Evolutionary conservation across 352 stramenopile genomes (phyloP).

Genomic region (Paralagenidium karlingii): DNA sequence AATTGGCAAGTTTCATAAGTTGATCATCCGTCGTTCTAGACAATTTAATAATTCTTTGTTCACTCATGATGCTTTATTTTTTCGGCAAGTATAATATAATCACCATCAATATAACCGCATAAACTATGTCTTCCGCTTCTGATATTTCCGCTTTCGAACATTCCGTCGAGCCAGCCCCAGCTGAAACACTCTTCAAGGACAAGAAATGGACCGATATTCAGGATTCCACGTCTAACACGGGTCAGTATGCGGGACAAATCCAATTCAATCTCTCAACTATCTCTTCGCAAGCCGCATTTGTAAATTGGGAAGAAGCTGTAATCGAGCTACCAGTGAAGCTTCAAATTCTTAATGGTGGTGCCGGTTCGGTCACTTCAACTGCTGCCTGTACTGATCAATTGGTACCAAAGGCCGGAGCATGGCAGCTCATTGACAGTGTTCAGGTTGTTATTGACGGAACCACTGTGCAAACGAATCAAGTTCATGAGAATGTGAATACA

Average conservation of each 20-base stretch:
- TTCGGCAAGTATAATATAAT: no score
- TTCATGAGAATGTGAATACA: constrained; percentile 10
- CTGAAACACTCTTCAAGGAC: constrained; percentile 8
- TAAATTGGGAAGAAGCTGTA: constrained; percentile 8
- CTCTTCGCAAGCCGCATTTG: no score
- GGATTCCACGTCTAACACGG: constrained; percentile 8
- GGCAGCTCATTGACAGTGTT: no score
- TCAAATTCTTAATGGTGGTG: constrained; percentile 9
- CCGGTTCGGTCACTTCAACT: constrained; percentile 7
- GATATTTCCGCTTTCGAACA: constrained; percentile 10
- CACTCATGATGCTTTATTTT: no score
- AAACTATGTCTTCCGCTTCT: no score
- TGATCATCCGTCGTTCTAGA: constrained; percentile 7
- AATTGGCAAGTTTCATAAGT: constrained; percentile 7
- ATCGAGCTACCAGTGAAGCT: constrained; percentile 7
- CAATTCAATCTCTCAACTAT: constrained; percentile 8
- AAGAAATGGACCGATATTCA: constrained; percentile 12
- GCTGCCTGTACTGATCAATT: constrained; percentile 6
- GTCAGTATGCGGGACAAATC: constrained; percentile 8
- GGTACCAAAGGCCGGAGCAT: no score
- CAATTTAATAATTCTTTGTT: no score
- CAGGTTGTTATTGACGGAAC: no score
- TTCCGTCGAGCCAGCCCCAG: constrained; percentile 7
- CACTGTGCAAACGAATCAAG: no score
- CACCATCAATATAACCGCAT: no score